Conservation (phyloP, 495 filamentous ascomycete genomes). For the Penicillium waksmanii region DNA sequence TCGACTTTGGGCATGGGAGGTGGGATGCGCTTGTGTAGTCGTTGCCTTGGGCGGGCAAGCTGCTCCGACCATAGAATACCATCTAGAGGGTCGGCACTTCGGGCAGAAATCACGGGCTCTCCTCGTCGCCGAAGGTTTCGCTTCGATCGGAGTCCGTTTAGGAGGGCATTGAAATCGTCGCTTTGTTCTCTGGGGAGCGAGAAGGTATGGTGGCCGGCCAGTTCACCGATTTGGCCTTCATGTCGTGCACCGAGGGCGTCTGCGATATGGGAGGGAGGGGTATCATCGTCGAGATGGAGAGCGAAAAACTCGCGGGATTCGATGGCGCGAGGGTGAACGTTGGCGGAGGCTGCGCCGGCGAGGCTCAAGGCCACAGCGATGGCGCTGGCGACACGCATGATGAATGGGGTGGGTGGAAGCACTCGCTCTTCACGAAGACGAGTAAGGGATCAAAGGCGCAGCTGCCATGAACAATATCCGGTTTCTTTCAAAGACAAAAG, state of each 20-base stretch:
- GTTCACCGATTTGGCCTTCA: slow-evolving; percentile 82
- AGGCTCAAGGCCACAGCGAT: slow-evolving; percentile 47
- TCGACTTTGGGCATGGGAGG: slow-evolving; percentile 38
- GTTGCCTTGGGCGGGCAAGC: slow-evolving; percentile 66
- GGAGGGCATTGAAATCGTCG: slow-evolving; percentile 62
- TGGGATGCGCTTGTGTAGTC: slow-evolving; percentile 75
- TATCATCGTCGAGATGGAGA: slow-evolving; percentile 70
- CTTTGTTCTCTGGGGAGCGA: slow-evolving; percentile 58
- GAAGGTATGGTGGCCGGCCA: slow-evolving; percentile 85
- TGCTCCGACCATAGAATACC: slow-evolving; percentile 81
- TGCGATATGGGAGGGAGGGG: slow-evolving; percentile 73
- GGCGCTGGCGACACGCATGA: slow-evolving; percentile 41
- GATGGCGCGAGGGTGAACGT: slow-evolving; percentile 60
- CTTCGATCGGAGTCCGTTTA: slow-evolving; percentile 59
- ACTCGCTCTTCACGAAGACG: slow-evolving; percentile 20
- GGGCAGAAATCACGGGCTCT: slow-evolving; percentile 38
- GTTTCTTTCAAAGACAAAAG: not conserved
- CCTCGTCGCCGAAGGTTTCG: slow-evolving; percentile 60
- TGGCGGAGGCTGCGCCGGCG: slow-evolving; percentile 42
- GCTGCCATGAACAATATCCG: slow-evolving; percentile 34
- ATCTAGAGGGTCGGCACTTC: slow-evolving; percentile 65
- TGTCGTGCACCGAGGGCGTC: slow-evolving; percentile 72
- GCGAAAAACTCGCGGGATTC: slow-evolving; percentile 88
- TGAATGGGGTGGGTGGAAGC: slow-evolving; percentile 10
- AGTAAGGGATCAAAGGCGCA: slow-evolving; percentile 7